A percentile compares a stretch with the other conserved stretches of the same genome.
These are phyloP conservation scores for Penicillium sp. DNA, from an alignment of 2,329 filamentous ascomycete species.

Conservation along the genomic window DNA sequence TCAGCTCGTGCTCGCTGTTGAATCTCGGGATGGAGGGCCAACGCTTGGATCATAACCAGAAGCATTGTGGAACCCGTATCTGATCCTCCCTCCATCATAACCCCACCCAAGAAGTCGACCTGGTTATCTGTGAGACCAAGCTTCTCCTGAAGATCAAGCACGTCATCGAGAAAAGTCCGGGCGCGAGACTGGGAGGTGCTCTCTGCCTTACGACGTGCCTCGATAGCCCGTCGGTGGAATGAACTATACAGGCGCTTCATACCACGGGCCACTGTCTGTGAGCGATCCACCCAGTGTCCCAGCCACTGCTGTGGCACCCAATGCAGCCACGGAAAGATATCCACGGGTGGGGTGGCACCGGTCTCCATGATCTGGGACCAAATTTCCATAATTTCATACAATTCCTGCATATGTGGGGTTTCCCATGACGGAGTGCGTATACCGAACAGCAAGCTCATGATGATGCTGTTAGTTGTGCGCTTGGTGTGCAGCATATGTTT, in stretches of 20 bases:
- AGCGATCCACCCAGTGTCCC: neutral
- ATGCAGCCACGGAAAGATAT: slow-evolving; percentile 42
- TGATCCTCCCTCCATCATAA: slow-evolving; percentile 29
- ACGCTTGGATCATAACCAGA: slow-evolving; percentile 23
- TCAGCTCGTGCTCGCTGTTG: neutral
- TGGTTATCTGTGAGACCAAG: neutral
- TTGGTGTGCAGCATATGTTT: neutral
- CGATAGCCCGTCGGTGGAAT: neutral
- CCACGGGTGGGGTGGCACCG: slow-evolving; percentile 44
- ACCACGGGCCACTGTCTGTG: neutral
- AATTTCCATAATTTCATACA: slow-evolving; percentile 39
- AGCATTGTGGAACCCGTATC: slow-evolving; percentile 37
- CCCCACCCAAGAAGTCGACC: slow-evolving; percentile 18
- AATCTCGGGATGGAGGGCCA: slow-evolving; percentile 6
- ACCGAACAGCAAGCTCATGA: neutral
- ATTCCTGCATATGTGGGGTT: slow-evolving; percentile 29
- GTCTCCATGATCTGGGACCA: slow-evolving; percentile 42
- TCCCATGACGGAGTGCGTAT: neutral
- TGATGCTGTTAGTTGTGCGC: neutral
- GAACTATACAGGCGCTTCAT: neutral
- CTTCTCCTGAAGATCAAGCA: neutral
- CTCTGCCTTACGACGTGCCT: neutral
- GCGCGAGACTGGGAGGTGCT: neutral
- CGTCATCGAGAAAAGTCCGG: neutral
- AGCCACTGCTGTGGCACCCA: neutral